Base-by-base conservation (phyloP, 768 basidiomycete species). In the Chlorophyllum brunneum region DNA sequence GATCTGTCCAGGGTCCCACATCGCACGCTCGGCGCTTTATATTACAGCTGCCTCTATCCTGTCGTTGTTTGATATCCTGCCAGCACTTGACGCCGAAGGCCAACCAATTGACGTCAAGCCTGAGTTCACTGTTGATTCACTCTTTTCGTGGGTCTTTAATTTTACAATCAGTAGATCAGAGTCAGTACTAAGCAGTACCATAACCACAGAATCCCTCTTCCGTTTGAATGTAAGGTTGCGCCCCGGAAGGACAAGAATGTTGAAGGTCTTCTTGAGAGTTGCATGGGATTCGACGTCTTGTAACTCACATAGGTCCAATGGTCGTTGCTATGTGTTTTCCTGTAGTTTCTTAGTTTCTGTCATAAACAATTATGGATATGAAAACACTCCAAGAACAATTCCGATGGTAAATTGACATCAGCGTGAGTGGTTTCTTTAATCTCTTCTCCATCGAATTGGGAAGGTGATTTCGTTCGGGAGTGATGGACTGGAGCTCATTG, bases 1-100 rank as follows among this genome's bases (percentile, higher is more conserved):
- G 18, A 41, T 41, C 9, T 54, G 46, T 22, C 53, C 53, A 2
- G 53, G 53, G 15, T 27, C 27, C 5, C 37, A 54, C 23, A 22
- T 54, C 8, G 45, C 26, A 11, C 8, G 30, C 15, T 46, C 46
- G 2, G 33, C 29, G 0, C 27, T 54, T 10, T 54, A 48, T 30
- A 22, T 42, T 9, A 15, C 24, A 33, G 41, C 47, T 6, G 45
- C 46, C 2, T 48, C 53, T 16, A 44, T 49, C 45, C 55, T 57
- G 48, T 55, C 60, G 31, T 10, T 47, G 16, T 55, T 47, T 31
- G 58, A 61, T 51, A 60, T 59, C 36, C 49, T 52, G 18, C 56
- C 46, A 18, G 38, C 18, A 15, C 34, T 36, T 20, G 51, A 57
- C 26, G 46, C 3, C 18, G 20, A 29, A n/a, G 45, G 53, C 0